phyloP scores from a whole-genome alignment of 2,329 filamentous ascomycete genomes.

The Paecilomyces niveus region DNA sequence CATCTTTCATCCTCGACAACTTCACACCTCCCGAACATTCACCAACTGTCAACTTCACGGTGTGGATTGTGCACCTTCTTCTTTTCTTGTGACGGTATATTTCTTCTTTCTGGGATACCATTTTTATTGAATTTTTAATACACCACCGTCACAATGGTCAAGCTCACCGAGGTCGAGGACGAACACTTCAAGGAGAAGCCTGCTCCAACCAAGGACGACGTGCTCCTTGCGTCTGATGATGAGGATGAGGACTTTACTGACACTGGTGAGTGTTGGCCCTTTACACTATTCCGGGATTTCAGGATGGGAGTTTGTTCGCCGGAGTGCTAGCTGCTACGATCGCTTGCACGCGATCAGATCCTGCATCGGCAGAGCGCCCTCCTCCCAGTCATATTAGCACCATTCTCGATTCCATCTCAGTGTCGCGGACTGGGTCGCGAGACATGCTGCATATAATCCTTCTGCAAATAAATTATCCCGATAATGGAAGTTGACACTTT shows the following conservation, averaged over 20 bases:
- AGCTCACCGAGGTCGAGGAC: constrained; percentile 93
- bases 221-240: constrained; percentile 42
- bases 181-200: constrained; percentile 77
- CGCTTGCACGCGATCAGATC: background rate
- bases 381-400: background rate
- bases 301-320: background rate
- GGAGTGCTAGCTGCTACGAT: background rate
- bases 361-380: background rate
- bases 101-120: background rate
- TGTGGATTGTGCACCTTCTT: constrained; percentile 3
- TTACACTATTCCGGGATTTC: background rate
- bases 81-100: background rate
- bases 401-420: background rate
- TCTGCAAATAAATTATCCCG: background rate
- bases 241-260: constrained; percentile 85
- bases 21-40: background rate
- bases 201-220: constrained; percentile 56
- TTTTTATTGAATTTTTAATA: constrained; percentile 3
- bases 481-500: background rate
- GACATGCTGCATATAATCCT: background rate
- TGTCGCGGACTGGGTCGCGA: background rate
- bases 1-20: background rate
- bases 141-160: constrained; percentile 62
- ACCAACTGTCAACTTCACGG: constrained; percentile 14
- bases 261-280: constrained; percentile 69